phyloP scores from a whole-genome alignment of 1,139 yeast species.

The Suhomyces bokatorum region DNA sequence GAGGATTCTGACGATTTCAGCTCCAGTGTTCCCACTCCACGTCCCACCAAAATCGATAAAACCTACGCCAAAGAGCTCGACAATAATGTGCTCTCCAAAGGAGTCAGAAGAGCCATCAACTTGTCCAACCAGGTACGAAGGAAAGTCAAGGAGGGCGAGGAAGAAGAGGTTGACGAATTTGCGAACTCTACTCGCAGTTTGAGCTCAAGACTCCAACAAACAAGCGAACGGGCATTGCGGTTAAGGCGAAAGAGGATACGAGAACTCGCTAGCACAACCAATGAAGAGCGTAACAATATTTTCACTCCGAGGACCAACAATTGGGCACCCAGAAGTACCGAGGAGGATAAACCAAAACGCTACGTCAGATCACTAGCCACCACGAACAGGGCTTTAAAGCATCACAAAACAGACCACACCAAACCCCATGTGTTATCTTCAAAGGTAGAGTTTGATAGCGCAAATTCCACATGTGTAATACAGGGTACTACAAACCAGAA shows the following conservation, averaged over 20 bases:
- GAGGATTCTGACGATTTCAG: slow-evolving; percentile 7
- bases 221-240: slow-evolving; percentile 1
- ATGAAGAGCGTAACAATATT: slow-evolving; percentile 5
- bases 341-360: not conserved
- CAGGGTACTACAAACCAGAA: not conserved
- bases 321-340: not conserved
- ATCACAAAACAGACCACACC: not conserved
- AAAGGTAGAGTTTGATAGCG: slow-evolving; percentile 4
- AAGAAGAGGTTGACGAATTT: not conserved
- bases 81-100: slow-evolving; percentile 15
- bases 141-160: slow-evolving; percentile 4
- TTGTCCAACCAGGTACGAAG: slow-evolving; percentile 10
- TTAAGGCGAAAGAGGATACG: slow-evolving; percentile 7
- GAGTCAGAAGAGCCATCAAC: slow-evolving; percentile 16
- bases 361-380: not conserved
- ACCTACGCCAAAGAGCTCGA: slow-evolving; percentile 17
- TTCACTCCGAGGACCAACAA: slow-evolving; percentile 2
- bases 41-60: slow-evolving; percentile 14
- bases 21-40: slow-evolving; percentile 8
- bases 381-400: not conserved
- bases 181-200: too few relatives aligned
- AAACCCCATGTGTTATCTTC: slow-evolving; percentile 2
- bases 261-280: slow-evolving; percentile 1
- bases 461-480: not conserved
- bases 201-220: too few relatives aligned